These are phyloP conservation scores for Iodosphaeria phyllophila DNA, from an alignment of 2,329 filamentous ascomycete genomes.

Conservation along the genomic window DNA sequence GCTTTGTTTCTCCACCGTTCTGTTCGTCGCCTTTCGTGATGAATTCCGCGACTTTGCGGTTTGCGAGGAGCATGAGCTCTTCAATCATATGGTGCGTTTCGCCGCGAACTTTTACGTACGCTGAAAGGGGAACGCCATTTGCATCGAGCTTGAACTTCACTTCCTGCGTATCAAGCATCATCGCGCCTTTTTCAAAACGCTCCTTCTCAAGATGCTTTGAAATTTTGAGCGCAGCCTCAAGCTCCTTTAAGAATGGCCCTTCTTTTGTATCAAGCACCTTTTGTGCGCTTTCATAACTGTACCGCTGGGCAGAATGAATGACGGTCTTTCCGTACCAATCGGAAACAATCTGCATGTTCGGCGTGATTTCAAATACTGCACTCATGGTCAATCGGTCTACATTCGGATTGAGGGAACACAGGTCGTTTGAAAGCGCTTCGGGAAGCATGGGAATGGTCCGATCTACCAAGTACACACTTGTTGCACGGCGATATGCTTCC, in stretches of 20 bases:
- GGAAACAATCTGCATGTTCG: conserved; percentile 67
- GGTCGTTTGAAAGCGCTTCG: conserved; percentile 82
- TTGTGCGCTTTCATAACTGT: conserved; percentile 95
- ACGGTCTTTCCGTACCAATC: conserved; percentile 94
- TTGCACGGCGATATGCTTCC: conserved; percentile 84
- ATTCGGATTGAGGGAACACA: conserved; percentile 92
- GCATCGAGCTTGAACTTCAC: conserved; percentile 90
- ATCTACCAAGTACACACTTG: conserved; percentile 92
- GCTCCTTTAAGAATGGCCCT: no score
- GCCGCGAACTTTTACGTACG: conserved; percentile 85
- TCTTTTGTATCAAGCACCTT: conserved; percentile 83
- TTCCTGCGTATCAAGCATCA: conserved; percentile 95
- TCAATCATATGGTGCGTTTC: conserved; percentile 96
- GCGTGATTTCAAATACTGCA: conserved; percentile 72
- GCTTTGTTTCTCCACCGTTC: no score
- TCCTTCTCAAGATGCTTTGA: conserved; percentile 90
- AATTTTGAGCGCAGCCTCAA: conserved; percentile 64
- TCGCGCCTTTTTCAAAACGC: conserved; percentile 85
- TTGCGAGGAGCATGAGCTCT: conserved; percentile 98
- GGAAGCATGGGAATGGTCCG: conserved; percentile 99
- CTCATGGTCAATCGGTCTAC: conserved; percentile 89
- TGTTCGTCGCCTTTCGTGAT: conserved; percentile 88
- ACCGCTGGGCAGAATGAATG: conserved; percentile 88
- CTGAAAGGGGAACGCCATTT: conserved; percentile 85
- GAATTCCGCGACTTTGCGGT: conserved; percentile 79